Evolutionary conservation across 495 filamentous ascomycete genomes (phyloP).

Genomic region (Aspergillus taichungensis): DNA sequence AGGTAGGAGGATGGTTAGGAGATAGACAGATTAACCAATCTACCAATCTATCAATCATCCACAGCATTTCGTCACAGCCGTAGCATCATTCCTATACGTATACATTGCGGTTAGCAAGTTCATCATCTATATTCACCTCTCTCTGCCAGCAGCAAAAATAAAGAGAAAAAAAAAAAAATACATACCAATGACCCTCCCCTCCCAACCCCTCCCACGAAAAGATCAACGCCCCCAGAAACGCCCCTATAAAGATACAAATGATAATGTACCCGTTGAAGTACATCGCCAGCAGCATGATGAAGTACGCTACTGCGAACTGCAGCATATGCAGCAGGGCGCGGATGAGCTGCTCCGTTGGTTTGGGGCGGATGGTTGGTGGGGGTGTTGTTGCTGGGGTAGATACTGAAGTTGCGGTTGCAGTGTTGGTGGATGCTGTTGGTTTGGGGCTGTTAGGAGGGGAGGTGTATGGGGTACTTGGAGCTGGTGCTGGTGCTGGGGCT

Average conservation of each 20-base stretch:
- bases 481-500: background rate
- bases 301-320: constrained; percentile 63
- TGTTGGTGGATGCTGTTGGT: background rate
- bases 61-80: constrained; percentile 27
- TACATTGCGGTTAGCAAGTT: background rate
- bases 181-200: constrained; percentile 6
- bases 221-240: constrained; percentile 49
- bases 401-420: background rate
- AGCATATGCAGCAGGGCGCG: constrained; percentile 54
- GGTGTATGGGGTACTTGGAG: background rate
- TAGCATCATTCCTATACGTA: constrained; percentile 24
- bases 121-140: background rate
- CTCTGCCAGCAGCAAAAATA: background rate
- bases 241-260: constrained; percentile 53
- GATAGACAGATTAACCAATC: background rate
- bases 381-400: background rate
- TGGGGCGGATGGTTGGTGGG: constrained; percentile 34
- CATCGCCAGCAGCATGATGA: constrained; percentile 63
- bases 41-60: constrained; percentile 10
- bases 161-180: background rate
- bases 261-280: constrained; percentile 60
- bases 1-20: background rate
- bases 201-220: constrained; percentile 48
- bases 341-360: constrained; percentile 47
- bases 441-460: background rate